A percentile compares a stretch with the other conserved stretches of the same genome.
Conservation (phyloP, 164 flowering plant species). For the Liriodendron chinense region DNA sequence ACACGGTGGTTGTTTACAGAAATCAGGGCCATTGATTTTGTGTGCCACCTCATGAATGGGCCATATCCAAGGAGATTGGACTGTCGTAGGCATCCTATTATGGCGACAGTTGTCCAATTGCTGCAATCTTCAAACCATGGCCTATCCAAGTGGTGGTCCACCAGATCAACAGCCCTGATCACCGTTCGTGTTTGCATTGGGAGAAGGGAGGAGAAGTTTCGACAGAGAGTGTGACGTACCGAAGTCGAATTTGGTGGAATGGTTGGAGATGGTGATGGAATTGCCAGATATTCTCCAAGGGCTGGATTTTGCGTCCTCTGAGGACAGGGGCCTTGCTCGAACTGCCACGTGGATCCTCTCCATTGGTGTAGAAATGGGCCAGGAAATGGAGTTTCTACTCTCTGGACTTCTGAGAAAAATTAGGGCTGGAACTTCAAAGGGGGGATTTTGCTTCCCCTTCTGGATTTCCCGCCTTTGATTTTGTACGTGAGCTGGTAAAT, state of each 20-base stretch:
- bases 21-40: not conserved
- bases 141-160: not conserved
- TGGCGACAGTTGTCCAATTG: too few species aligned
- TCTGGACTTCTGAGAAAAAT: not conserved
- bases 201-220: not conserved
- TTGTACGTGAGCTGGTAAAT: not conserved
- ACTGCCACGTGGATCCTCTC: conserved; percentile 90
- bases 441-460: not conserved
- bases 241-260: conserved; percentile 67
- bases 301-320: conserved; percentile 70
- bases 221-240: conserved; percentile 35
- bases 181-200: not conserved
- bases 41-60: not conserved
- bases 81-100: too few species aligned
- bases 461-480: not conserved
- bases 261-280: conserved; percentile 52
- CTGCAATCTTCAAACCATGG: too few species aligned
- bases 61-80: not conserved
- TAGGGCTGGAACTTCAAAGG: not conserved
- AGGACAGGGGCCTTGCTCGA: conserved; percentile 71
- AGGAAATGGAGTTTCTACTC: not conserved
- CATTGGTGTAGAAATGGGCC: conserved; percentile 29
- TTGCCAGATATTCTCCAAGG: conserved; percentile 80
- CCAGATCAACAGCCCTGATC: not conserved
- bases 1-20: too few species aligned